A percentile compares a stretch with the other conserved stretches of the same genome.
Evolutionary conservation across 768 basidiomycete species (phyloP).

Genomic region (Holtermannia corniformis): DNA sequence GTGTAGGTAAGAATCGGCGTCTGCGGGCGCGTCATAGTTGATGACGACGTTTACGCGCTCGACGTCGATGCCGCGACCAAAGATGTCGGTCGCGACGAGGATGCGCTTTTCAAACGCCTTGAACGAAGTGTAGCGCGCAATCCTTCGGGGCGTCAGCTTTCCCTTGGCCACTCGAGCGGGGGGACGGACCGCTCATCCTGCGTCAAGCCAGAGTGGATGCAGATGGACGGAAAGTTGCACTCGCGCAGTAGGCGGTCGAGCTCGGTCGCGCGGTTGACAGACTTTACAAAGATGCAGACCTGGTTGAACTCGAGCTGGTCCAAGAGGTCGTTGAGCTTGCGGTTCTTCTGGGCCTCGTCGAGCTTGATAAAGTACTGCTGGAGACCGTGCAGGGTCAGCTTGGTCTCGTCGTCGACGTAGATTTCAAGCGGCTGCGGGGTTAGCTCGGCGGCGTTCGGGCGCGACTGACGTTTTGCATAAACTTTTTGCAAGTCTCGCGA

Average conservation of each 20-base stretch:
- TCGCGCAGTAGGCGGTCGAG: conserved; percentile 90
- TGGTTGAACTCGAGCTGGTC: conserved; percentile 98
- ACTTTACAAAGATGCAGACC: conserved; percentile 99
- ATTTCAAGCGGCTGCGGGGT: conserved; percentile 81
- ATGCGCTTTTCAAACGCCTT: conserved; percentile 99
- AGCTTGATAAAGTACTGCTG: conserved; percentile 98
- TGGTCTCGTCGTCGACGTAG: conserved; percentile 98
- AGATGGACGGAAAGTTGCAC: conserved; percentile 97
- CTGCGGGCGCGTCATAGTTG: conserved; percentile 96
- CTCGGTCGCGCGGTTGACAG: conserved; percentile 91
- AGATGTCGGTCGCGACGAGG: conserved; percentile 96
- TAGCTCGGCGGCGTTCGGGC: not conserved
- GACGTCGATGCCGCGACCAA: conserved; percentile 98
- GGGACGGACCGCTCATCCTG: conserved; percentile 85
- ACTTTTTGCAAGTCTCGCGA: conserved; percentile 95
- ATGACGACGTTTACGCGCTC: conserved; percentile 99
- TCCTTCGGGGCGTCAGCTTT: conserved; percentile 47
- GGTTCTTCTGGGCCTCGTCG: conserved; percentile 88
- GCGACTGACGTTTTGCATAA: conserved; percentile 87
- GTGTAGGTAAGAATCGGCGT: conserved; percentile 97
- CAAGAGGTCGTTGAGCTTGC: conserved; percentile 89
- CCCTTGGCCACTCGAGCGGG: not conserved
- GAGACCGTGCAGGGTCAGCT: conserved; percentile 91
- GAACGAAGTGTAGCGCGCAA: conserved; percentile 91
- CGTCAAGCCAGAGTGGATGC: conserved; percentile 85